phyloP scores from a whole-genome alignment of 768 basidiomycete genomes.

The Xerocomellus amylosporus region DNA sequence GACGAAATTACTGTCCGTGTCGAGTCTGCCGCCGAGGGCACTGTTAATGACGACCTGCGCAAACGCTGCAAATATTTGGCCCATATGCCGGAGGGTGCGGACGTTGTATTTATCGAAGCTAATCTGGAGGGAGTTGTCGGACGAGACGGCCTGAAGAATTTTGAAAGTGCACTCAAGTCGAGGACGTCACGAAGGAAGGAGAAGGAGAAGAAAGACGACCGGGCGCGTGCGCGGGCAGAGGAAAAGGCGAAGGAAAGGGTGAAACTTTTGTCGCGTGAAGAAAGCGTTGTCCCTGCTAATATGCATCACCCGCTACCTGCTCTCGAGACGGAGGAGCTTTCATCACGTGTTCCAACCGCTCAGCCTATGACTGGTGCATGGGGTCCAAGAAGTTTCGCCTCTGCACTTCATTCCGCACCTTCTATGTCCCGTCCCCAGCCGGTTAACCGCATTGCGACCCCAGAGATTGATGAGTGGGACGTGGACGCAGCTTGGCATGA shows the following conservation, averaged over 20 bases:
- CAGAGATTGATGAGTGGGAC: constrained; percentile 65
- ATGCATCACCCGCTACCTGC: constrained; percentile 6
- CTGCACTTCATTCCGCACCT: constrained; percentile 57
- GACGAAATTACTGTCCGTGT: constrained; percentile 78
- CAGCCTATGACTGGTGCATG: constrained; percentile 53
- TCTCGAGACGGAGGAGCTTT: constrained; percentile 14
- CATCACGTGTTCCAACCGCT: constrained; percentile 4
- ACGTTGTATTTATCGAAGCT: constrained; percentile 92
- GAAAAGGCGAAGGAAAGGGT: constrained; percentile 63
- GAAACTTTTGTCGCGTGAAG: constrained; percentile 30
- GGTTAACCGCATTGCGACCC: constrained; percentile 25
- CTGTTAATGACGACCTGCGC: constrained; percentile 89
- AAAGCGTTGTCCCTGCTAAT: constrained; percentile 6
- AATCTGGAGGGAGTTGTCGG: constrained; percentile 80
- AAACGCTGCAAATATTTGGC: constrained; percentile 95
- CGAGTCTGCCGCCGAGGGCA: constrained; percentile 69
- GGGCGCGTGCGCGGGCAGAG: constrained; percentile 75
- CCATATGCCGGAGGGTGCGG: constrained; percentile 87
- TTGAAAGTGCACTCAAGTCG: constrained; percentile 77
- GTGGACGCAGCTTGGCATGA: constrained; percentile 81
- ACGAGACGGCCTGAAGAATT: constrained; percentile 69
- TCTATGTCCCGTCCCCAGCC: constrained; percentile 46
- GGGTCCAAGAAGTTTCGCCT: constrained; percentile 81
- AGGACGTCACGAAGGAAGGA: constrained; percentile 74
- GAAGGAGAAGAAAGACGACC: constrained; percentile 82